Evolutionary conservation across 768 basidiomycete species (phyloP).

Genomic region (Pisolithus marmoratus): DNA sequence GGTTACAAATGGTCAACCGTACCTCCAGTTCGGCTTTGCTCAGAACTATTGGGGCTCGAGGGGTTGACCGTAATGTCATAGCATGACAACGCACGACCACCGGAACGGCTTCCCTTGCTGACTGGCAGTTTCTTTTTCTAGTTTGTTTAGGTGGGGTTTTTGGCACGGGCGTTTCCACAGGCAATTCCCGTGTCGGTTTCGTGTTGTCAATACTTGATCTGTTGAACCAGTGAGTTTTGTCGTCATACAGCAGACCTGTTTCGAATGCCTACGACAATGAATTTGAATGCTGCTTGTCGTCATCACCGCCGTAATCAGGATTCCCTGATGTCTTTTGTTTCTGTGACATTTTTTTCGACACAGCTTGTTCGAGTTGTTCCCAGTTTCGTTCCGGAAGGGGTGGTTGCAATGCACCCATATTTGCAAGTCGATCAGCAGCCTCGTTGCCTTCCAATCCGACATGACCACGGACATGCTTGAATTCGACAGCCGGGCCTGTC

Average conservation of each 20-base stretch:
- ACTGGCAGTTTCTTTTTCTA: background rate
- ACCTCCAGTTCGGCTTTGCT: slow-evolving; percentile 20
- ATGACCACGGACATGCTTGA: slow-evolving; percentile 79
- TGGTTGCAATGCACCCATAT: slow-evolving; percentile 43
- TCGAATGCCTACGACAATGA: slow-evolving; percentile 23
- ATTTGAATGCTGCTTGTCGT: slow-evolving; percentile 3
- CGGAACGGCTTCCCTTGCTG: background rate
- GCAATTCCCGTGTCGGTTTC: background rate
- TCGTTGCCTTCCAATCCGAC: slow-evolving; percentile 79
- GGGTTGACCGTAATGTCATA: background rate
- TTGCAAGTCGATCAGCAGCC: slow-evolving; percentile 73
- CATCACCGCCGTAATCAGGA: slow-evolving; percentile 2
- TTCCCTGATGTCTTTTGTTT: background rate
- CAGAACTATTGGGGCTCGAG: background rate
- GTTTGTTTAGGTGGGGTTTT: background rate
- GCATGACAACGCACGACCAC: background rate
- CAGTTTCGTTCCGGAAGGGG: slow-evolving; percentile 52
- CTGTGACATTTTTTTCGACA: background rate
- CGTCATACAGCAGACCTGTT: slow-evolving; percentile 31
- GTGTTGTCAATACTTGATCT: background rate
- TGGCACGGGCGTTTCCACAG: too few relatives aligned
- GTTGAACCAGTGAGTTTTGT: slow-evolving; percentile 25
- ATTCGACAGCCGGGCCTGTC: slow-evolving; percentile 48
- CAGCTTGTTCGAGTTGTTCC: slow-evolving; percentile 27
- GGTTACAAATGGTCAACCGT: background rate